Conservation (phyloP, 83 land plant genomes). For the Thuja plicata region DNA sequence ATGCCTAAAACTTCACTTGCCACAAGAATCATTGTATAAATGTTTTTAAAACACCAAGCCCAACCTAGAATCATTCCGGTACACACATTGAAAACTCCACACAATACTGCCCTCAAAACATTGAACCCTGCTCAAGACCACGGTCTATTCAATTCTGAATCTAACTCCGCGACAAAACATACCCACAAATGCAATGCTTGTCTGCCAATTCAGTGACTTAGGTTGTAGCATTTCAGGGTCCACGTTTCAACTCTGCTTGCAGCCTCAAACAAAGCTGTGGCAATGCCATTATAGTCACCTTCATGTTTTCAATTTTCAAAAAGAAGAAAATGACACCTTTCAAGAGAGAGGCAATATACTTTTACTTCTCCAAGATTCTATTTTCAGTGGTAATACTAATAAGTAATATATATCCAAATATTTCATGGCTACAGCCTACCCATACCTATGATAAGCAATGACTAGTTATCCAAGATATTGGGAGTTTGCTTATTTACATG, state of each 20-base stretch:
- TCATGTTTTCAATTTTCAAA: background rate
- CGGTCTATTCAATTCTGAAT: too few relatives aligned
- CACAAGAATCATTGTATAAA: too few relatives aligned
- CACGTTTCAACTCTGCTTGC: background rate
- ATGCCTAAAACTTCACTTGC: too few relatives aligned
- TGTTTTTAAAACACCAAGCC: too few relatives aligned
- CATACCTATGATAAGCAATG: background rate
- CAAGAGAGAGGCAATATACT: background rate
- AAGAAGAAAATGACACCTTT: background rate
- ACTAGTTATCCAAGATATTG: background rate
- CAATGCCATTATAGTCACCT: background rate
- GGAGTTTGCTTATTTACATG: too few relatives aligned
- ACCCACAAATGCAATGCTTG: too few relatives aligned
- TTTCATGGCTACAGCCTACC: background rate
- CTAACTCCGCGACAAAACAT: too few relatives aligned
- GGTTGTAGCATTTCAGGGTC: background rate
- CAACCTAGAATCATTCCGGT: too few relatives aligned
- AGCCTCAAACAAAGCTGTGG: background rate
- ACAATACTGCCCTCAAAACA: too few relatives aligned
- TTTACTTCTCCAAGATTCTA: background rate
- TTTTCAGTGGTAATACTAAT: background rate
- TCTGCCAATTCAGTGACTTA: too few relatives aligned
- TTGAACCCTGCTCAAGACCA: too few relatives aligned
- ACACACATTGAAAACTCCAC: too few relatives aligned
- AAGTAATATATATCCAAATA: background rate